Evolutionary conservation across 2,329 filamentous ascomycete genomes (phyloP).

Genomic region (Metarhizium robertsii): DNA sequence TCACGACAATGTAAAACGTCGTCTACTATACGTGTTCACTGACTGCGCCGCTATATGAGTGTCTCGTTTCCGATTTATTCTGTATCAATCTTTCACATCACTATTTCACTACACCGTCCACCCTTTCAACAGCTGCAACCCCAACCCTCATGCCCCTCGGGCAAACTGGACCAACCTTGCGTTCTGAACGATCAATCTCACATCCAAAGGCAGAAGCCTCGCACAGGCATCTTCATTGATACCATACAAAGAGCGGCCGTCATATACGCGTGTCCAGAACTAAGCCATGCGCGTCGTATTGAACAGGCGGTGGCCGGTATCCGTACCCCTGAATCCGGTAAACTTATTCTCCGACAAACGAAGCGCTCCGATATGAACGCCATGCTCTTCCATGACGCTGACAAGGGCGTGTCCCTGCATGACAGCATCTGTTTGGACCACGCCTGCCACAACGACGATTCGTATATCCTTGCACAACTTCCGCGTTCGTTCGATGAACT

Average conservation of each 20-base stretch:
- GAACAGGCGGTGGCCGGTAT: slow-evolving; percentile 52
- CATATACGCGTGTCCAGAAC: neutral
- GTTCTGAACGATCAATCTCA: no score
- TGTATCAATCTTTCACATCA: no score
- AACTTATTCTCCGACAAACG: slow-evolving; percentile 48
- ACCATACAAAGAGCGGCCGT: neutral
- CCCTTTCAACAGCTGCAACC: no score
- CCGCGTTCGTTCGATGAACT: slow-evolving; percentile 40
- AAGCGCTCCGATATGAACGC: slow-evolving; percentile 38
- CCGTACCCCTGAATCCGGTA: slow-evolving; percentile 39
- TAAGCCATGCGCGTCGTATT: slow-evolving; percentile 41
- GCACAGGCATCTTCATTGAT: neutral
- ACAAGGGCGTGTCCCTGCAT: slow-evolving; percentile 6
- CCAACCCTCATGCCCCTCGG: no score
- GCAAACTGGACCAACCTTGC: no score
- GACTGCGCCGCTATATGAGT: neutral
- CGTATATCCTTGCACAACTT: slow-evolving; percentile 24
- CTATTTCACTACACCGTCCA: no score
- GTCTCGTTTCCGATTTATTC: no score
- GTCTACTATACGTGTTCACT: neutral
- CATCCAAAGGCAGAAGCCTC: neutral
- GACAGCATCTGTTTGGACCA: slow-evolving; percentile 35
- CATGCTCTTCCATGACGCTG: slow-evolving; percentile 10
- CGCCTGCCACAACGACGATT: slow-evolving; percentile 46
- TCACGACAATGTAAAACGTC: neutral